Evolutionary conservation across 164 flowering plant genomes (phyloP), one percentile per base, ranked within the genome.

Genomic region (Magnolia changhungtana): DNA sequence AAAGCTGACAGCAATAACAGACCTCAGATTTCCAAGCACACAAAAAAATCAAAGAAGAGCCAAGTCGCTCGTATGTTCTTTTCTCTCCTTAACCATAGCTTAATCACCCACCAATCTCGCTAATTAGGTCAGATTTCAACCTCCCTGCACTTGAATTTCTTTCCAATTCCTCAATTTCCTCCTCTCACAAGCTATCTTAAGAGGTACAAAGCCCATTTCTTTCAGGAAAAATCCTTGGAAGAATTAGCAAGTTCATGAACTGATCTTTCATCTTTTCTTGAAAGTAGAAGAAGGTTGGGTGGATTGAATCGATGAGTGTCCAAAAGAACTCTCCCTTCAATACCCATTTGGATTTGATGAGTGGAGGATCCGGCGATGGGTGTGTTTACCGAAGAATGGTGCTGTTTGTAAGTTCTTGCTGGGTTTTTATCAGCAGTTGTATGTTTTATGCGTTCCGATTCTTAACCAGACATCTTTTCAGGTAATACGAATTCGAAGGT

Each of bases 341-440:
- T 37, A 18, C 74, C 69, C 77, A 74, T 24, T 29, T 74, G 64
- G 72, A 29, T 79, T 79, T 80, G 37, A 19, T 75, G 45, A 68
- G 61, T 29, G 64, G 31, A 72, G 73, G 51, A 9, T 66, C 70
- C 58, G 66, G 80, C 9, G 29, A 72, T 63, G 80, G 70, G 72
- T 71, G 78, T 64, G 3, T 78, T 50, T 68, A 45, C 75, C 74
- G 67, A 8, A 84, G 75, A 68, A 85, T 87, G 88, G 58, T 72
- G 51, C 2, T 78, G 45, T 69, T 80, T 66, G 21, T 69, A 23
- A 73, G 76, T 74, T 78, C 80, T 76, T 75, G 87, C 72, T 84
- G 87, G 88, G 78, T 75, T 80, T 83, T 69, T 29, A 3, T 82
- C 69, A 77, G 66, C 63, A 76, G 61, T 18, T 80, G 27, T 71